Evolutionary conservation across 2,329 filamentous ascomycete species (phyloP).

Genomic region (Davidsoniella australis): DNA sequence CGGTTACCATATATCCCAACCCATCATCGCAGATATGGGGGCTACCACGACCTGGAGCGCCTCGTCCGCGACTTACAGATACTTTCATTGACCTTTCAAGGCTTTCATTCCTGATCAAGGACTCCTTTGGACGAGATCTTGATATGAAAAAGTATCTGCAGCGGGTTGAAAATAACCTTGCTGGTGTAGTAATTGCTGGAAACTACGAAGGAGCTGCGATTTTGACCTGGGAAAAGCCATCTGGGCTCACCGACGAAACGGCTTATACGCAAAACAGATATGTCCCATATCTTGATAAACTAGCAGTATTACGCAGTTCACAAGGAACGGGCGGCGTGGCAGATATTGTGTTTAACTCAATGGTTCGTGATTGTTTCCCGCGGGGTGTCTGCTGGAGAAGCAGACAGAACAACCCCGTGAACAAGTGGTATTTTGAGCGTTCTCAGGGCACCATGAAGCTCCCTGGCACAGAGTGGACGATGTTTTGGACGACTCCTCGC

Average conservation of each 20-base stretch:
- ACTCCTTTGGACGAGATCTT: constrained; percentile 75
- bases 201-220: constrained; percentile 94
- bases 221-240: constrained; percentile 79
- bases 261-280: constrained; percentile 41
- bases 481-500: constrained; percentile 87
- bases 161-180: constrained; percentile 65
- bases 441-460: constrained; percentile 72
- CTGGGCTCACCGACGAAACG: constrained; percentile 36
- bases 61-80: constrained; percentile 57
- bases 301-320: constrained; percentile 73
- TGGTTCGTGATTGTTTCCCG: constrained; percentile 81
- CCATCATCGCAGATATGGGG: constrained; percentile 52
- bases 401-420: constrained; percentile 80
- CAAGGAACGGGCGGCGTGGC: constrained; percentile 88
- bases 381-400: constrained; percentile 84
- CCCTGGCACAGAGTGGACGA: constrained; percentile 72
- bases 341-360: constrained; percentile 89
- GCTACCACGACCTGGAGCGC: constrained; percentile 40
- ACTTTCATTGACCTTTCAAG: constrained; percentile 67
- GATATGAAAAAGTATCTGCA: constrained; percentile 69
- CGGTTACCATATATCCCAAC: constrained; percentile 66
- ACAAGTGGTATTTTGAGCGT: constrained; percentile 98
- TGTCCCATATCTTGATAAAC: constrained; percentile 93
- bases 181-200: constrained; percentile 84
- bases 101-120: constrained; percentile 74